Evolutionary conservation across 352 stramenopile species (phyloP), one percentile per base, ranked within the genome.

Genomic region (Phytophthora fragariaefolia): DNA sequence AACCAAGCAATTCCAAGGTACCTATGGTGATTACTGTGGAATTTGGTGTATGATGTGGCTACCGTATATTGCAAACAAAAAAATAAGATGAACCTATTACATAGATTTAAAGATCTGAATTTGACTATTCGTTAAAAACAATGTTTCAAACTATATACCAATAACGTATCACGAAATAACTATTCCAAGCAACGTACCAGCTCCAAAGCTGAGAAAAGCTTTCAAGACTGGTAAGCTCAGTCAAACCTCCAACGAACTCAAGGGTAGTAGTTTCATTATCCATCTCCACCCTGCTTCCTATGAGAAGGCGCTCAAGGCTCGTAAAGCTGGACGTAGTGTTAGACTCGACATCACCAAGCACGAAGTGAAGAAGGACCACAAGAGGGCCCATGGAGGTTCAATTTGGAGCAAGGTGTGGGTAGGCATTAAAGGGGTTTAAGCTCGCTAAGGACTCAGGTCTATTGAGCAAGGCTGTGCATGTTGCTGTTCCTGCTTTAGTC

Each of bases 271-370:
- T n/a, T 22, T 50, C 26, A 23, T 40, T 26, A 23, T 68, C 15
- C 40, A 61, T 61, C n/a, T 68, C 7, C 51, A 67, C 30, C 59
- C 59, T 1, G 49, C 24, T 12, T 48, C 20, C 8, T 67, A 67
- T 56, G 59, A 17, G 6, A 69, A 69, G 23, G 51, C 51, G 13
- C 10, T 58, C 13, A 48, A 49, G n/a, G 8, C 51, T 27, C 51
- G 23, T 1, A 49, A 49, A 6, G 20, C 34, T 12, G 51, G 34
- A 15, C 18, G 22, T 20, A 36, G 51, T 24, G 18, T 32, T 23
- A 8, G 34, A 26, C 23, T 58, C 1, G 34, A 36, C 9, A 58
- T 58, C 12, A 58, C 51, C 4, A 23, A 17, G 10, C 10, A 51
- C n/a, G 47, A 68, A 50, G 49, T 32, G n/a, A 48, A 26, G 18